Conservation (phyloP, 2,329 filamentous ascomycete species). For the Pseudogymnoascus sp. region DNA sequence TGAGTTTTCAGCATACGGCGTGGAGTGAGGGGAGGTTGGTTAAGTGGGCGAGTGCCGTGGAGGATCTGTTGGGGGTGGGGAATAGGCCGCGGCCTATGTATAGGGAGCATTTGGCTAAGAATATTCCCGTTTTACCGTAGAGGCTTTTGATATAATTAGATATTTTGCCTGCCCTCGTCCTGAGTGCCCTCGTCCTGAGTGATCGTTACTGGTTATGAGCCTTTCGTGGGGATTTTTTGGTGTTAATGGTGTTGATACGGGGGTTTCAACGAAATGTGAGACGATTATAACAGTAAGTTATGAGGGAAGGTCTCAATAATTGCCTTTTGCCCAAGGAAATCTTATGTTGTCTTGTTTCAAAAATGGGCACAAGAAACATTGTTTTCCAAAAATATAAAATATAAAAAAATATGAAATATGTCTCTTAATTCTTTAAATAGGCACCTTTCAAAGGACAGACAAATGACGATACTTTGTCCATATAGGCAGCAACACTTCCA, state of each 20-base stretch:
- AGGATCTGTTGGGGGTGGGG: constrained; percentile 7
- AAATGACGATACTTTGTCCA: neutral
- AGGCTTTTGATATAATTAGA: neutral
- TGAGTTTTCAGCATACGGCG: neutral
- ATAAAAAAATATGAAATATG: neutral
- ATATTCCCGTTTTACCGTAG: neutral
- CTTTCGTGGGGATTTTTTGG: neutral
- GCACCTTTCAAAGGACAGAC: neutral
- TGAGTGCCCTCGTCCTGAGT: neutral
- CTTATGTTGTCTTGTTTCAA: neutral
- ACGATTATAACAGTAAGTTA: neutral
- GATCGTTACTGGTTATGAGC: neutral
- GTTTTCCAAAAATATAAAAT: neutral
- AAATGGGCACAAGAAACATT: neutral
- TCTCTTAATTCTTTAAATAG: constrained; percentile 1
- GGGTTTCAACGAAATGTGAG: neutral
- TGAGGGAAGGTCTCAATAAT: neutral
- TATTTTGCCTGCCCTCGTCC: neutral
- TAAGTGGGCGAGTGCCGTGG: constrained; percentile 6
- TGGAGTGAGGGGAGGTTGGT: constrained; percentile 7
- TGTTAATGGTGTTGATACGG: neutral
- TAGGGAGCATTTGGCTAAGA: neutral
- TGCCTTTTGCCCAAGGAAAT: neutral
- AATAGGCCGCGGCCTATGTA: neutral
- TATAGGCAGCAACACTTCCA: neutral